Evolutionary conservation across 768 basidiomycete genomes (phyloP), one percentile per base, ranked within the genome.

Genomic region (Galerina marginata): DNA sequence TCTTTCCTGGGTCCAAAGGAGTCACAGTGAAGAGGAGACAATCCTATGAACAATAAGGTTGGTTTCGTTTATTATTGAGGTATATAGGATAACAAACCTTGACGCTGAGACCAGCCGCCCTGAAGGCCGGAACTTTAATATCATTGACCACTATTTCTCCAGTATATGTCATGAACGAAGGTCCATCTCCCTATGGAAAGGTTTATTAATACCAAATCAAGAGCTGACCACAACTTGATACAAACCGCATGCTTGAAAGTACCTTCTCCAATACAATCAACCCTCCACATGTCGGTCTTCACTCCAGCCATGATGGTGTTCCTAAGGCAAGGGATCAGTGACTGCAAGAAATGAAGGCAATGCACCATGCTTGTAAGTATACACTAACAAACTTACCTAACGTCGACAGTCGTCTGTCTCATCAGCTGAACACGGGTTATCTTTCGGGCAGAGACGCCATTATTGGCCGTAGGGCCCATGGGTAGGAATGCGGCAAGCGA

Each of bases 241-340:
- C 86, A 33, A 60, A 89, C 88, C 59, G 77, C 75, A 66, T 82
- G 83, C 61, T 70, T 80, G 66, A 92, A 89, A 10, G 69, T 72
- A n/a, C 82, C 89, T 66, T 86, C 84, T 7, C 89, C 89, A 39
- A 90, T 85, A 56, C 74, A 78, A 62, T 87, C 86, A 1, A 85
- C 80, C 57, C 83, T 77, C 88, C 89, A 91, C 23, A 91, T 91
- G 63, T 90, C 86, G 2, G 87, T 81, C 70, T 86, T 89, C n/a
- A 83, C 82, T 1, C 81, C 82, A 9, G 78, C 65, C 15, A 83
- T 65, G 15, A 79, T 59, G 2, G 76, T 67, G 64, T 86, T 85
- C 43, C 86, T 88, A 62, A 16, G 43, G 36, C 14, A 33, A 10
- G 39, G 11, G 42, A 33, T 23, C 15, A 47, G 16, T 39, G 36